Base-by-base conservation (phyloP, 768 basidiomycete species). In the Artomyces pyxidatus region DNA sequence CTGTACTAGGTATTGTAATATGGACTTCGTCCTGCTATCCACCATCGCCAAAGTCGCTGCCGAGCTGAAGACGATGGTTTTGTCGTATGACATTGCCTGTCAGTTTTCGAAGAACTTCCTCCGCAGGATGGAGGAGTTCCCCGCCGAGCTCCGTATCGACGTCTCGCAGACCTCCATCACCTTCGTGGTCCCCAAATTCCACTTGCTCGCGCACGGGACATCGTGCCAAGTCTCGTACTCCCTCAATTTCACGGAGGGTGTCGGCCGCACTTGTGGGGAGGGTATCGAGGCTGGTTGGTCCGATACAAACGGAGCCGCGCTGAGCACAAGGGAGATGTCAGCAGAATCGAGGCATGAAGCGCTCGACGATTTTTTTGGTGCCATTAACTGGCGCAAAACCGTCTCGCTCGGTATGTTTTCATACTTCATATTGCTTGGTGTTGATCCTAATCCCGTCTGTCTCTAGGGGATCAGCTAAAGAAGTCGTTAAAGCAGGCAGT, bases 151-250 rank as follows among this genome's bases (percentile, higher is more conserved):
- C 2, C 25, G 21, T 3, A 10, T 41, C 25, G n/a, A 16, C 35
- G 17, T 10, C 1, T n/a, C 19, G 14, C 3, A 7, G 3, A 22
- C 14, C 25, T 8, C 28, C 9, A 10, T 37, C n/a, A 44, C 21
- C 0, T 42, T 54, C 26, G 8, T 23, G 14, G 42, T 44, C 16
- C 42, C 42, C 3, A 44, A 44, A 10, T 44, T 44, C 26, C 66
- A 68, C 39, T 45, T 65, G 2, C 46, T 57, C 0, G 58, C 60
- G 10, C 67, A 68, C 37, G 38, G 27, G 3, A 32, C 40, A 11
- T n/a, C 19, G 12, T 65, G 66, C 44, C 60, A 61, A n/a, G 19
- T 41, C 4, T 61, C 58, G 0, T 58, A 62, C 50, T 65, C 67
- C 6, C 32, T 35, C 14, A 3, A 35, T 17, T 35, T 14, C 6